These are phyloP conservation scores for Macadamia tetraphylla DNA, from an alignment of 164 flowering plant species.

Conservation along the genomic window DNA sequence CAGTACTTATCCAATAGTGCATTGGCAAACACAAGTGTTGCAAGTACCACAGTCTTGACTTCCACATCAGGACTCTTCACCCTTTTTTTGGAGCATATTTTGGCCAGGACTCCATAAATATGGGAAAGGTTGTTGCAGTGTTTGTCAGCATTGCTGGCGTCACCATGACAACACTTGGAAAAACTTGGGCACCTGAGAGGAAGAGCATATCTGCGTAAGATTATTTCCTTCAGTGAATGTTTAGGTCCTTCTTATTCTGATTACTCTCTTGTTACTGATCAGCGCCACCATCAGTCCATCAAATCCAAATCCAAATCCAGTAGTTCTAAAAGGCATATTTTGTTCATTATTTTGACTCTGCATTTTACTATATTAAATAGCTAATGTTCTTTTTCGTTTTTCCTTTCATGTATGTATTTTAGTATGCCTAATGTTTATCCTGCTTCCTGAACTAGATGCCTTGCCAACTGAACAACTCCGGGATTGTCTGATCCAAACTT, in stretches of 20 bases:
- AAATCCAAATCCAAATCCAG: no score
- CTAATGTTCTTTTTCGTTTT: no score
- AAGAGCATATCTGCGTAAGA: conserved; percentile 36
- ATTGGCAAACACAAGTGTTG: conserved; percentile 57
- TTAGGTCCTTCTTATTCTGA: not conserved
- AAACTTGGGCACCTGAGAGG: conserved; percentile 50
- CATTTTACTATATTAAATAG: no score
- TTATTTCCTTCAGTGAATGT: not conserved
- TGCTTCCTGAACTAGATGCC: no score
- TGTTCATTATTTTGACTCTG: no score
- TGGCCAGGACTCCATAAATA: conserved; percentile 45
- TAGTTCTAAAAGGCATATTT: no score
- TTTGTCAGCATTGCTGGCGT: conserved; percentile 60
- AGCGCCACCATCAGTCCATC: not conserved
- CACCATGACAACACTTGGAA: conserved; percentile 55
- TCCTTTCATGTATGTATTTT: no score
- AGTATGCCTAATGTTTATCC: no score
- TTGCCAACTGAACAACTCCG: not conserved
- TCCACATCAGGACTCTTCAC: conserved; percentile 67
- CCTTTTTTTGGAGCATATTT: conserved; percentile 53
- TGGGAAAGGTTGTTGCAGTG: conserved; percentile 45
- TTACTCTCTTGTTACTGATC: not conserved
- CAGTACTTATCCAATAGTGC: conserved; percentile 60
- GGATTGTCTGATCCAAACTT: not conserved
- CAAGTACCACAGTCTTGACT: conserved; percentile 55